Conservation (phyloP, 768 basidiomycete species). For the Boletus bicolor region DNA sequence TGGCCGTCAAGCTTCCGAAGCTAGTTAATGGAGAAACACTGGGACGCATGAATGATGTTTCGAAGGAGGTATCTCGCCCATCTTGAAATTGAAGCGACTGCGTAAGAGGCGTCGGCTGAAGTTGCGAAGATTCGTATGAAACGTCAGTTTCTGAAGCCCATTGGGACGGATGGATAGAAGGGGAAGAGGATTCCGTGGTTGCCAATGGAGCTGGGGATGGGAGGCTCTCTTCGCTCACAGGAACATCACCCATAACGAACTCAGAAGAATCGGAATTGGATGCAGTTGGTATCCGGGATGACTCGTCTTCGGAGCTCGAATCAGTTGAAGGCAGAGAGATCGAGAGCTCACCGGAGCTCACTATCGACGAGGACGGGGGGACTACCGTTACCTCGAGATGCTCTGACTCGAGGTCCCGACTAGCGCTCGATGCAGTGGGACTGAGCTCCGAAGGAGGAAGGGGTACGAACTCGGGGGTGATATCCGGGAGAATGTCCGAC, state of each 20-base stretch:
- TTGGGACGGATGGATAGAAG: slow-evolving; percentile 40
- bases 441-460: slow-evolving; percentile 37
- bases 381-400: slow-evolving; percentile 8
- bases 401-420: slow-evolving; percentile 23
- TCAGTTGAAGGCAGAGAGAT: slow-evolving; percentile 31
- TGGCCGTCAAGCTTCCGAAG: slow-evolving; percentile 32
- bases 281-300: slow-evolving; percentile 36
- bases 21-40: slow-evolving; percentile 41
- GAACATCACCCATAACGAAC: slow-evolving; percentile 26
- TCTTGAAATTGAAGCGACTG: slow-evolving; percentile 53
- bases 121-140: slow-evolving; percentile 76
- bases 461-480: slow-evolving; percentile 33
- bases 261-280: slow-evolving; percentile 43
- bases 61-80: slow-evolving; percentile 60
- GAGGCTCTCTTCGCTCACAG: slow-evolving; percentile 28
- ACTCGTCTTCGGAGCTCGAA: slow-evolving; percentile 30
- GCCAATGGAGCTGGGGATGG: slow-evolving; percentile 35
- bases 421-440: slow-evolving; percentile 24
- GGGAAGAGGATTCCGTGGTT: slow-evolving; percentile 35
- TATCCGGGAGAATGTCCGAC: slow-evolving; percentile 15
- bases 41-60: slow-evolving; percentile 71
- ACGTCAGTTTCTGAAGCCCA: slow-evolving; percentile 66
- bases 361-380: slow-evolving; percentile 15
- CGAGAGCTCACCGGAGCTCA: slow-evolving; percentile 23
- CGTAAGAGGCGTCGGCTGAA: slow-evolving; percentile 67